Evolutionary conservation across 441 rosid species (phyloP), one percentile per base, ranked within the genome.

Genomic region (Codiaeum variegatum): DNA sequence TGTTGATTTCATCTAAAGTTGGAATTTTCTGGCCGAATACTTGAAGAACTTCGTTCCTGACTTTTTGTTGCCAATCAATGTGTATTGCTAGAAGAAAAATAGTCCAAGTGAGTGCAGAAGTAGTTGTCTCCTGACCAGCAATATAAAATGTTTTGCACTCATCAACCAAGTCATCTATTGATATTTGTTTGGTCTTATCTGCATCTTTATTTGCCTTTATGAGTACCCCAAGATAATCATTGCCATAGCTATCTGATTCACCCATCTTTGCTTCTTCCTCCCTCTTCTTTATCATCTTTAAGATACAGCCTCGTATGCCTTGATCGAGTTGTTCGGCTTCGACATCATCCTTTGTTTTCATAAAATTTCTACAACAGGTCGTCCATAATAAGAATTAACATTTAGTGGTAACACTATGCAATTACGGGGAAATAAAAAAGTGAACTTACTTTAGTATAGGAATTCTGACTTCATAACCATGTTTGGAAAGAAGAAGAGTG

Each of bases 71-170:
- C 88, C 86, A 84, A 46, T 83, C 83, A 1, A 71, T n/a, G 44
- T 81, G 78, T 26, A 75, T 67, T 26, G 81, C 77, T 8, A 82
- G 71, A 71, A 86, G 80, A 12, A 84, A 49, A 1, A 76, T 12
- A 4, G 77, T 66, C 84, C 87, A 86, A n/a, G 81, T 8, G 34
- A 86, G 84, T 29, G 61, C 1, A 21, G 44, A 6, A n/a, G 24
- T 31, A 4, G 81, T 77, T 0, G 87, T 80, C 65, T 87, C 90
- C 24, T 87, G 87, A 44, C 88, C 88, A 19, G 83, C 84, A 28
- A 85, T 9, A 70, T 80, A 85, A 67, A 83, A 80, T 62, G 83
- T 83, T 74, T 79, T 83, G 76, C 86, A 81, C 67, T 86, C 88
- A 59, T 80, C 84, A 32, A 81, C 56, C 54, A 84, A 0, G 47